Conservation (phyloP, 1,284 basidiomycete species). For the Schizophyllum commune region DNA sequence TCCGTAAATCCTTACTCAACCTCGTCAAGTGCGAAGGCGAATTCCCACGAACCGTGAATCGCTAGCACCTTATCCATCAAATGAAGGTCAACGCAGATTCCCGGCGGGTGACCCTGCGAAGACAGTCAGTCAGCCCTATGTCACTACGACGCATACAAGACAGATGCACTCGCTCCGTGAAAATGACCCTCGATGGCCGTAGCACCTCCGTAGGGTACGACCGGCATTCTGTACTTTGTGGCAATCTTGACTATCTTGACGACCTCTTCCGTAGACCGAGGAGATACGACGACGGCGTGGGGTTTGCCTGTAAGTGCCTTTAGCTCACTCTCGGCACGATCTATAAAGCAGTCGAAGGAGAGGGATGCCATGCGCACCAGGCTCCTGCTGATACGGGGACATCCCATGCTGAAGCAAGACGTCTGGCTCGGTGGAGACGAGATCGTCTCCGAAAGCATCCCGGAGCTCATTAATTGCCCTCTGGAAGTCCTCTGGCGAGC, state of each 20-base stretch:
- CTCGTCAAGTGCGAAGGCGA: not conserved
- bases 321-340: not conserved
- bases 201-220: slow-evolving; percentile 66
- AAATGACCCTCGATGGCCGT: slow-evolving; percentile 66
- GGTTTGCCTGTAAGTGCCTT: slow-evolving; percentile 23
- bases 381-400: slow-evolving; percentile 50
- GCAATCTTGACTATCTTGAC: slow-evolving; percentile 62
- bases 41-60: slow-evolving; percentile 51
- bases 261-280: slow-evolving; percentile 57
- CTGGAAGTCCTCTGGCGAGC: slow-evolving; percentile 43
- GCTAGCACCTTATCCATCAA: slow-evolving; percentile 80
- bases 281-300: slow-evolving; percentile 49
- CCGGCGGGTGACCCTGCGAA: slow-evolving; percentile 45
- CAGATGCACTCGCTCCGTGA: slow-evolving; percentile 39
- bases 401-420: slow-evolving; percentile 51
- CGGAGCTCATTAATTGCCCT: slow-evolving; percentile 42
- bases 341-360: not conserved
- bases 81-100: slow-evolving; percentile 82
- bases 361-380: slow-evolving; percentile 27
- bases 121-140: not conserved
- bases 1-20: not conserved
- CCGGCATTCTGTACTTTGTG: slow-evolving; percentile 56
- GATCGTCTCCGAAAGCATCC: slow-evolving; percentile 27
- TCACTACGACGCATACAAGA: not conserved
- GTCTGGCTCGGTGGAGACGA: slow-evolving; percentile 47